Conservation (phyloP, 2,329 filamentous ascomycete species). For the Fusarium anguioides region DNA sequence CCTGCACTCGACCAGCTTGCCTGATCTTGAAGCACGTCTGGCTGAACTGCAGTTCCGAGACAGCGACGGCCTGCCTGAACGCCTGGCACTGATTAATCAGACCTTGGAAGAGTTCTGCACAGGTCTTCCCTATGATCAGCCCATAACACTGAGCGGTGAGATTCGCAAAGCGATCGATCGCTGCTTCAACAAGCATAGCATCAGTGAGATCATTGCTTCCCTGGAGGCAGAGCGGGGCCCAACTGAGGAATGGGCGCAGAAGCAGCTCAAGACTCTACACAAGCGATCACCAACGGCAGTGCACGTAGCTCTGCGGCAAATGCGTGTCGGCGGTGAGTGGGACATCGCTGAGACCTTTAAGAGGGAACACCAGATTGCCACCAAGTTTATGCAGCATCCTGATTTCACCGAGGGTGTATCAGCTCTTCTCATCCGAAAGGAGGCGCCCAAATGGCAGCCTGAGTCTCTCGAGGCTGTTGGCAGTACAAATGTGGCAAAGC, state of each 20-base stretch:
- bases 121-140: slow-evolving; percentile 81
- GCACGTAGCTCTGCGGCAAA: slow-evolving; percentile 84
- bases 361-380: slow-evolving; percentile 85
- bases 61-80: slow-evolving; percentile 69
- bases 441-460: slow-evolving; percentile 80
- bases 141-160: slow-evolving; percentile 73
- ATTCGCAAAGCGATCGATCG: slow-evolving; percentile 86
- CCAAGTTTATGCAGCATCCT: slow-evolving; percentile 87
- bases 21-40: slow-evolving; percentile 83
- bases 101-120: slow-evolving; percentile 94
- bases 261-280: slow-evolving; percentile 79
- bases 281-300: slow-evolving; percentile 87
- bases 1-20: slow-evolving; percentile 87
- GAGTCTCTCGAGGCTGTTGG: slow-evolving; percentile 75
- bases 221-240: slow-evolving; percentile 65
- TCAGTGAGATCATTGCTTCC: slow-evolving; percentile 77
- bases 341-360: slow-evolving; percentile 85
- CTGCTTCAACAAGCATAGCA: slow-evolving; percentile 75
- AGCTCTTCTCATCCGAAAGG: slow-evolving; percentile 78
- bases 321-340: slow-evolving; percentile 82
- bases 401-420: slow-evolving; percentile 96
- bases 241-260: slow-evolving; percentile 78
- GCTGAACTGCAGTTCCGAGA: slow-evolving; percentile 92
- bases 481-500: slow-evolving; percentile 65
- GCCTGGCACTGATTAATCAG: slow-evolving; percentile 79